These are phyloP conservation scores for Diutina ranongensis DNA, from an alignment of 1,139 yeast genomes.

Conservation along the genomic window DNA sequence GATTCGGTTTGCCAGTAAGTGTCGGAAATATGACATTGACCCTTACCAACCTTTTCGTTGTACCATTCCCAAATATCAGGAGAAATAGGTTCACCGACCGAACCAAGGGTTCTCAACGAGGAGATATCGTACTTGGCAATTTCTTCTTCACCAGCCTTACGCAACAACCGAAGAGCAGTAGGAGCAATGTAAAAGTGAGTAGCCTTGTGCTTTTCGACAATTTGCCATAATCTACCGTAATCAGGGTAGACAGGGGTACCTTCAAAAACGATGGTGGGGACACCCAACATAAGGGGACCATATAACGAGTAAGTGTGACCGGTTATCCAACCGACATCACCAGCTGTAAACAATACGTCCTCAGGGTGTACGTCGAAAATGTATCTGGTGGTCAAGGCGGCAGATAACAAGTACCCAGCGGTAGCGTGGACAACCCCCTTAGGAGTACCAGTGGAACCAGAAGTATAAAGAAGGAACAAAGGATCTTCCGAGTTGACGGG, in stretches of 20 bases:
- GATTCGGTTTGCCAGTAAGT: slow-evolving; percentile 99
- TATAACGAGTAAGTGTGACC: slow-evolving; percentile 95
- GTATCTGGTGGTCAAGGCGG: slow-evolving; percentile 87
- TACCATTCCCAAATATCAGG: slow-evolving; percentile 99
- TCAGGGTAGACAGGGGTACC: slow-evolving; percentile 98
- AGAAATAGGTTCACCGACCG: slow-evolving; percentile 98
- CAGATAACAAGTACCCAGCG: slow-evolving; percentile 90
- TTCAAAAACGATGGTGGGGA: slow-evolving; percentile 87
- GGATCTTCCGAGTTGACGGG: slow-evolving; percentile 91
- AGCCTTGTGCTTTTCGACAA: slow-evolving; percentile 83
- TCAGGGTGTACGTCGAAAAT: slow-evolving; percentile 85
- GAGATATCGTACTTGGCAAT: slow-evolving; percentile 78
- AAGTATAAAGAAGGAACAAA: slow-evolving; percentile 82
- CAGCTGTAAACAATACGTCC: slow-evolving; percentile 90
- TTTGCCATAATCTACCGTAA: slow-evolving; percentile 94
- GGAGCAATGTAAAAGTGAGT: slow-evolving; percentile 98
- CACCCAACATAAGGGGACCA: slow-evolving; percentile 85
- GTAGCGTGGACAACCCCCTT: slow-evolving; percentile 96
- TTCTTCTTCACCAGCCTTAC: slow-evolving; percentile 85
- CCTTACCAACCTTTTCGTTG: slow-evolving; percentile 81
- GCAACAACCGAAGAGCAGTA: slow-evolving; percentile 88
- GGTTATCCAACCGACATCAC: slow-evolving; percentile 99
- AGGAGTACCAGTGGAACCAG: slow-evolving; percentile 97
- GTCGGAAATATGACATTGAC: slow-evolving; percentile 78
- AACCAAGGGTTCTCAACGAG: slow-evolving; percentile 89